Conservation (phyloP, 1,284 basidiomycete species). For the Mycosarcoma maydis region DNA sequence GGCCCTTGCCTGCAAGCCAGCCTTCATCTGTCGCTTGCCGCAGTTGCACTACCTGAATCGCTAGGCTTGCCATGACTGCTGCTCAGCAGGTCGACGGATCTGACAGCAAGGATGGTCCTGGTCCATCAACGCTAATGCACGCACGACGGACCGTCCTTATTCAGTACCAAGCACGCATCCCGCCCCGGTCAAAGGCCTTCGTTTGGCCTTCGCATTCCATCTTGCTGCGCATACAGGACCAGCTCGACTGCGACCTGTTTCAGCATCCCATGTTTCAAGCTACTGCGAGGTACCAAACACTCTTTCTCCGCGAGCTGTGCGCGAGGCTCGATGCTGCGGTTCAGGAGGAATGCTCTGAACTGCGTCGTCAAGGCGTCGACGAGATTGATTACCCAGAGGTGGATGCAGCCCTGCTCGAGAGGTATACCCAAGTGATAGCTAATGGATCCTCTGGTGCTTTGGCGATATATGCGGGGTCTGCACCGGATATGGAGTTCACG, state of each 20-base stretch:
- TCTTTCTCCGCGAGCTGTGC: constrained; percentile 41
- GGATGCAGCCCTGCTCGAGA: constrained; percentile 35
- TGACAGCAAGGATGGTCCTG: constrained; percentile 7
- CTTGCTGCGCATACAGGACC: constrained; percentile 25
- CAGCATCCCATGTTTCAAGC: constrained; percentile 8
- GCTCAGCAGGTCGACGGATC: not conserved
- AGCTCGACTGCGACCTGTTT: constrained; percentile 34
- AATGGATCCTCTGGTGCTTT: constrained; percentile 5
- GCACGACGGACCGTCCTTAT: constrained; percentile 27
- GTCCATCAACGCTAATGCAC: constrained; percentile 24
- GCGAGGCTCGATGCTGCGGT: constrained; percentile 39
- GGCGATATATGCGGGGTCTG: not conserved
- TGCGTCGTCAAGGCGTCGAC: constrained; percentile 20
- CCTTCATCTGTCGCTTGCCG: no score
- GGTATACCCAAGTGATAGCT: constrained; percentile 35
- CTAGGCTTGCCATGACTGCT: not conserved
- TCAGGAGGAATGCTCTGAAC: constrained; percentile 18
- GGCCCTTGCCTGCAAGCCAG: no score
- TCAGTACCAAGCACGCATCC: constrained; percentile 44
- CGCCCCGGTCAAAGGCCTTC: constrained; percentile 30
- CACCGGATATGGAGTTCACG: constrained; percentile 31
- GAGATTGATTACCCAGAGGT: constrained; percentile 43
- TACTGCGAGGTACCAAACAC: constrained; percentile 23
- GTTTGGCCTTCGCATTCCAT: constrained; percentile 27
- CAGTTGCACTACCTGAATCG: no score